Conservation (phyloP, 225 moss, liverwort and hornwort genomes). For the Anthoceros angustus region DNA sequence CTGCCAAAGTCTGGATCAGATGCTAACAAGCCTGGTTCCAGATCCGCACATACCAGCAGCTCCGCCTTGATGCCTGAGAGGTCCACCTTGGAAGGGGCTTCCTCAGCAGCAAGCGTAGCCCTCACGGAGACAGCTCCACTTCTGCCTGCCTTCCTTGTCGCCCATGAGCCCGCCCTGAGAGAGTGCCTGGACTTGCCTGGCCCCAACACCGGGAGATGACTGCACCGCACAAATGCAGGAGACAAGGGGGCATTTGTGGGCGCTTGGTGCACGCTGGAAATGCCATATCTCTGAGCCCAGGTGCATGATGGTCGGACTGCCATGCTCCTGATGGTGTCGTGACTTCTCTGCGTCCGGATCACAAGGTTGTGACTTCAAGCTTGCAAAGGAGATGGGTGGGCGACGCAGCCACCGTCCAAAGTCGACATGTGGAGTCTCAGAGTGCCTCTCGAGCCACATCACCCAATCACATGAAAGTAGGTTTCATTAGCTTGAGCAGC, state of each 20-base stretch:
- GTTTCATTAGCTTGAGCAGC: too few relatives aligned
- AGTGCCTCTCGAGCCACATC: background rate
- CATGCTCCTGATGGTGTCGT: background rate
- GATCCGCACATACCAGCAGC: conserved; percentile 27
- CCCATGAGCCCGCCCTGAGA: background rate
- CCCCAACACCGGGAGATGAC: too few relatives aligned
- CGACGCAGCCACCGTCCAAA: too few relatives aligned
- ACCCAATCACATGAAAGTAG: too few relatives aligned
- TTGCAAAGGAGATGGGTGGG: too few relatives aligned
- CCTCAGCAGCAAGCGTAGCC: conserved; percentile 27
- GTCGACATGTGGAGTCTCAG: background rate
- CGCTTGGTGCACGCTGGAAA: background rate
- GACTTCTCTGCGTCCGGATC: background rate
- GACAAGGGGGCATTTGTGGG: too few relatives aligned
- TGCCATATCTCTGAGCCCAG: background rate
- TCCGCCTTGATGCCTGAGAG: conserved; percentile 25
- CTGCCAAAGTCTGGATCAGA: background rate
- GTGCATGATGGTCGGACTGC: background rate
- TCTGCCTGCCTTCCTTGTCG: background rate
- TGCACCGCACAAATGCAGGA: too few relatives aligned
- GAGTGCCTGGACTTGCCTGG: too few relatives aligned
- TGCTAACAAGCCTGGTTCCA: background rate
- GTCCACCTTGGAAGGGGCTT: conserved; percentile 18
- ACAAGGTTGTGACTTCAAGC: background rate
- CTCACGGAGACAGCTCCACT: conserved; percentile 6